Evolutionary conservation across 371 early-diverging fungal species (phyloP), one percentile per base, ranked within the genome.

Genomic region (Vavraia culicis): DNA sequence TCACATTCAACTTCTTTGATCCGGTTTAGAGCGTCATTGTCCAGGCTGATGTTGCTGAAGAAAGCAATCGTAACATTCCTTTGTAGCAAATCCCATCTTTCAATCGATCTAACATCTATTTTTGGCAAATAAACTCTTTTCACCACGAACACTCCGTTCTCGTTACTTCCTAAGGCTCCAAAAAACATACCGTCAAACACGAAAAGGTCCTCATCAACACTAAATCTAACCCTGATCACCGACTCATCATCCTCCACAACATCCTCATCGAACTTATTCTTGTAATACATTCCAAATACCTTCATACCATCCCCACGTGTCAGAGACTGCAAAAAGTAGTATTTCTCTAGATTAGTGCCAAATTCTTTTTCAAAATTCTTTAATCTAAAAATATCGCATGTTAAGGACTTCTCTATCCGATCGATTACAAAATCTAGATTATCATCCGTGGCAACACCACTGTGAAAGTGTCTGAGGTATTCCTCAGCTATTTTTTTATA

Each of bases 191-290:
- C 43, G 8, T 59, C 59, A 34, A 36, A 54, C 5, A 59, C 31
- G 42, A 59, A 59, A 1, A 21, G 55, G 15, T 56, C 40, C 22
- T 34, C 45, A 27, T 42, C 42, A 16, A 11, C 11, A n/a, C 14
- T 37, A n/a, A 57, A 39, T 18, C 53, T 58, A 14, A 57, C 15
- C 19, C 32, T 32, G 21, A 62, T 46, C 10, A 46, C 14, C 15
- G 45, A 50, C 5, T 54, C 22, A 16, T 47, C 48, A 44, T 62
- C 62, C 46, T 62, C 62, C 1, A 62, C 20, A 9, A 62, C 52
- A 9, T 43, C 15, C 13, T 49, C 38, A 20, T 48, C 49, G 4
- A 38, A 2, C 21, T 40, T 52, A 33, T 55, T 43, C 38, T 18
- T 58, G 44, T 52, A 57, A 23, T 49, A 48, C n/a, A 35, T 35